Percentiles rank a stretch among this genome's conserved stretches.
These are phyloP conservation scores for Bombardia bombarda DNA, from an alignment of 495 filamentous ascomycete species.

Conservation along the genomic window DNA sequence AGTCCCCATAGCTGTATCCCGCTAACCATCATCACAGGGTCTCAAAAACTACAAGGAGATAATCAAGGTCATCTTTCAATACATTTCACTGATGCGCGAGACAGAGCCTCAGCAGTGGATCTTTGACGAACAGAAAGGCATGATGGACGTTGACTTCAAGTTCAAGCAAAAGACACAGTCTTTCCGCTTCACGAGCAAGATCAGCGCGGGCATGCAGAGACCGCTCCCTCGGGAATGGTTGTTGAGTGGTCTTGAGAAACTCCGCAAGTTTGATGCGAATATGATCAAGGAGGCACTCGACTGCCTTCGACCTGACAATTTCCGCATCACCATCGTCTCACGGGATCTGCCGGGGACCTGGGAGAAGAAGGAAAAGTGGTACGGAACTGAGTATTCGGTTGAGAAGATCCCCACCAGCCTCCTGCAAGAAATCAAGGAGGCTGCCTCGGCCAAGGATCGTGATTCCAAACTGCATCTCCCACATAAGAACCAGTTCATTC, in stretches of 20 bases:
- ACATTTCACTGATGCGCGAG: slow-evolving; percentile 80
- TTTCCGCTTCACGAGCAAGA: slow-evolving; percentile 74
- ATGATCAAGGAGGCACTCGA: slow-evolving; percentile 66
- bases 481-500: slow-evolving; percentile 93
- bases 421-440: slow-evolving; percentile 54
- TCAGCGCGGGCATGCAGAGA: slow-evolving; percentile 83
- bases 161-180: slow-evolving; percentile 91
- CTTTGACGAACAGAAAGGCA: slow-evolving; percentile 78
- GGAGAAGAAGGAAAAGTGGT: slow-evolving; percentile 92
- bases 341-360: slow-evolving; percentile 77
- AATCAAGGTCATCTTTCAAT: slow-evolving; percentile 84
- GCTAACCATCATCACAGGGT: slow-evolving; percentile 25
- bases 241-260: slow-evolving; percentile 59
- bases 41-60: slow-evolving; percentile 79
- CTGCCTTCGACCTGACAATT: slow-evolving; percentile 81
- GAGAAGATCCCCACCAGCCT: slow-evolving; percentile 77
- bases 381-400: slow-evolving; percentile 86
- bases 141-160: slow-evolving; percentile 87
- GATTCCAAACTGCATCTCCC: slow-evolving; percentile 74
- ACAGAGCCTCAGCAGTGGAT: slow-evolving; percentile 85
- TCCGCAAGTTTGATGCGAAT: slow-evolving; percentile 71
- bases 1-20: background rate
- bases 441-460: slow-evolving; percentile 48
- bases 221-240: slow-evolving; percentile 78
- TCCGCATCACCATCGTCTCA: slow-evolving; percentile 72